Base-by-base conservation (phyloP, 441 rosid species). In the Gossypium davidsonii region DNA sequence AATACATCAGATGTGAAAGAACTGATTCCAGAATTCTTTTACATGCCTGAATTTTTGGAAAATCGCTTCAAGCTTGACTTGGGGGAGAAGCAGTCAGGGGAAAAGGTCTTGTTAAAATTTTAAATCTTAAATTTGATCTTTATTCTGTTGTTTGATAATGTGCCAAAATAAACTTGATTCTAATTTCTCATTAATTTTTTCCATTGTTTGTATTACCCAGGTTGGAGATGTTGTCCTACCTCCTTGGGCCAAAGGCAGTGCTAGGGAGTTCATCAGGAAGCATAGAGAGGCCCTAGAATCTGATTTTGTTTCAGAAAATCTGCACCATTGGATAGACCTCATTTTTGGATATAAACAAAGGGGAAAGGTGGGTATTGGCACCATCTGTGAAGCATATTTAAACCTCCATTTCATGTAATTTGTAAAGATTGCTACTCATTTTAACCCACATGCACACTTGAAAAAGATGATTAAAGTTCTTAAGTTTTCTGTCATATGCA, bases 281-380 rank as follows among this genome's bases (percentile, higher is more conserved):
- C 99, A 96, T 74, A 85, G 99, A 80, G 98, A 91, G 83, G 99
- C 99, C 2, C 88, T 94, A 83, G 99, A 96, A 83, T 94, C 94
- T 23, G 96, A 92, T 79, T 92, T 85, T 82, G 97, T 92, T 74
- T 96, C 99, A 39, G 98, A 94, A 83, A 94, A 92, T 86, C 83
- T 96, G 84, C 98, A 96, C 85, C 93, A 96, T 34, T 96, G 99
- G 99, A 94, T 96, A 80, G 99, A 96, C 80, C 98, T 96, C 75
- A 96, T 96, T 67, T 96, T 96, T 87, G 99, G 99, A 63, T 84
- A 83, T 79, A 94, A 90, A 86, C 99, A 96, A 87, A 86, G 98
- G 79, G 99, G 99, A 72, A 96, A 96, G 98, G 99, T 96, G 73
- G 39, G 82, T 65, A 28, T 68, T 63, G 46, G 18, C 61, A 62